Evolutionary conservation across 139 green algal species (phyloP).

Genomic region (Coelastrella sp.): DNA sequence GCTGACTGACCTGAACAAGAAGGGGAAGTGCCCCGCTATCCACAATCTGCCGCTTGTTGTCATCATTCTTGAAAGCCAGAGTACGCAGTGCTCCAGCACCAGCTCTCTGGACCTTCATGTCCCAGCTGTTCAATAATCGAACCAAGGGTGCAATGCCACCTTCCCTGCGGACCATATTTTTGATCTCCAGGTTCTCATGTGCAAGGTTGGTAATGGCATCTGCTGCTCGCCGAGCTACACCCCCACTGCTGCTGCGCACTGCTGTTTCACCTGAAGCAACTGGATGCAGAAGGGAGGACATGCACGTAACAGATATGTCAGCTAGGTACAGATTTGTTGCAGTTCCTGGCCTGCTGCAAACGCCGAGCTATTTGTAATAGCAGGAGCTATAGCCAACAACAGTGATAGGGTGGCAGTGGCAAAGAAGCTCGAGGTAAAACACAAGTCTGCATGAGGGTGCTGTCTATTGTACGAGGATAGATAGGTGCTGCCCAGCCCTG

Average conservation of each 20-base stretch:
- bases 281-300: not conserved
- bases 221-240: slow-evolving; percentile 83
- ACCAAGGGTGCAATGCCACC: slow-evolving; percentile 95
- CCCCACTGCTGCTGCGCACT: slow-evolving; percentile 46
- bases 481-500: no score
- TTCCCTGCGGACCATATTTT: slow-evolving; percentile 77
- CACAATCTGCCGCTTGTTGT: slow-evolving; percentile 98
- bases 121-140: slow-evolving; percentile 82
- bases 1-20: slow-evolving; percentile 85
- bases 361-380: no score
- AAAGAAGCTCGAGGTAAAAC: no score
- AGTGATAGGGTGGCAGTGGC: no score
- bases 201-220: slow-evolving; percentile 98
- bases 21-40: slow-evolving; percentile 89
- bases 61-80: slow-evolving; percentile 98
- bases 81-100: slow-evolving; percentile 91
- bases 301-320: no score
- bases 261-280: not conserved
- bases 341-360: no score
- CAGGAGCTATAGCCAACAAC: no score
- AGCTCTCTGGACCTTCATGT: slow-evolving; percentile 93
- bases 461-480: no score
- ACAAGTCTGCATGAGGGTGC: no score
- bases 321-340: no score
- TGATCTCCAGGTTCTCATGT: slow-evolving; percentile 96